phyloP scores from a whole-genome alignment of 1,139 yeast genomes.

The Suhomyces kunorum region DNA sequence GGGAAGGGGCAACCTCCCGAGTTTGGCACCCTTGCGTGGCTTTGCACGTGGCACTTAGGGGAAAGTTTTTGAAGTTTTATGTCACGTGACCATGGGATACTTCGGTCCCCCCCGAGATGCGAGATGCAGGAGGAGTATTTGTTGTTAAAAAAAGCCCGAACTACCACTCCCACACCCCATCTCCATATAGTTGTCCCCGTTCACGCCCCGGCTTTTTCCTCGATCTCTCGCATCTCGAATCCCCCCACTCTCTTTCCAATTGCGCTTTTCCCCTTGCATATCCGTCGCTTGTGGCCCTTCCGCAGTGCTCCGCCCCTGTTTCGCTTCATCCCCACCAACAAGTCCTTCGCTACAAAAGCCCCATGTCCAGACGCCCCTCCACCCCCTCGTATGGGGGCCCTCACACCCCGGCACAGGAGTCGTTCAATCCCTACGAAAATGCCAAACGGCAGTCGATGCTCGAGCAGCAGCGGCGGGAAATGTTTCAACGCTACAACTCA shows the following conservation, averaged over 20 bases:
- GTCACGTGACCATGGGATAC: constrained; percentile 4
- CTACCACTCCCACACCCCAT: neutral
- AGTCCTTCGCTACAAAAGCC: neutral
- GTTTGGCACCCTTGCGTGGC: no score
- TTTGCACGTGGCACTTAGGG: no score
- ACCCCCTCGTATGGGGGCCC: constrained; percentile 10
- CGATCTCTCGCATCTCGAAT: neutral
- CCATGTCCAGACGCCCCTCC: constrained; percentile 12
- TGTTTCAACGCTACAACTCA: constrained; percentile 21
- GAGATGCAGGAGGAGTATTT: constrained; percentile 8
- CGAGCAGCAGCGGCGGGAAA: constrained; percentile 25
- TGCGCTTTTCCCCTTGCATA: neutral
- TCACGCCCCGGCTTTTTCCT: neutral
- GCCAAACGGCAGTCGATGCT: constrained; percentile 26
- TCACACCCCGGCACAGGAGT: constrained; percentile 10
- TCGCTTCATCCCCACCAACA: neutral
- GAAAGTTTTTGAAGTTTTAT: no score
- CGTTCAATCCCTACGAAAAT: constrained; percentile 33
- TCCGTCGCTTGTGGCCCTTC: neutral
- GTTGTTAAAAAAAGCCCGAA: constrained; percentile 11
- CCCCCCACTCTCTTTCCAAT: neutral
- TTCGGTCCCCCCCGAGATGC: no score
- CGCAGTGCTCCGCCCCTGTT: neutral
- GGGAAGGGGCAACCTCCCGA: no score
- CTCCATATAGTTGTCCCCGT: no score